Base-by-base conservation (phyloP, 2,329 filamentous ascomycete genomes). In the Clarireedia monteithiana region DNA sequence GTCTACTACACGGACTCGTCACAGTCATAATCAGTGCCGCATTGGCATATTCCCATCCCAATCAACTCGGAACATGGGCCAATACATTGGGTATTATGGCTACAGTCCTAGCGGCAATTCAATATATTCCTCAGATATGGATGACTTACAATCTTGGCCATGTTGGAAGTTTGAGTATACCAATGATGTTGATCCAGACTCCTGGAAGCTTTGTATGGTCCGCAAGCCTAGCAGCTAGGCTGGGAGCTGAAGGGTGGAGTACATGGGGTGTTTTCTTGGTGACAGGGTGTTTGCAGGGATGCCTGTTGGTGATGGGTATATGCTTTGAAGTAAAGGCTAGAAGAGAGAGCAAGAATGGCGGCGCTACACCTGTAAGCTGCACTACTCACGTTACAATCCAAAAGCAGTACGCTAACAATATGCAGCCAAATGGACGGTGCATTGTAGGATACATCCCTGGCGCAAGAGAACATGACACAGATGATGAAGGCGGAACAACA, bases 131-230 rank as follows among this genome's bases (percentile, higher is more conserved):
- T 0, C 94, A 99, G 73, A 95, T 99, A 61, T 91, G 85, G 74
- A 96, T 88, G 52, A 99, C 94, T 0, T 95, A 89, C 73, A 81
- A 77, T 52, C 76, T 96, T 57, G 88, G 92, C 68, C 86, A 91
- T 65, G 87, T 95, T 2, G 91, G 91, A 54, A 96, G 91, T 69
- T 74, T 99, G 64, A 96, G 90, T 67, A 94, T 99, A 56, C 86
- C 90, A 4, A 97, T 96, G 87, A 97, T 99, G 91, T 88, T 88
- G 69, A 96, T 99, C 36, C 94, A 99, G 71, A 96, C 92, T 0
- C 94, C 94, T 0, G 94, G 94, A 0, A 91, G 90, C 58, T 85
- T 96, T 63, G 74, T 99, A 6, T 97, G 95, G 73, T 91, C 92
- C 0, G 85, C 80, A 12, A 96, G 91, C 69, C 74, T 99, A 45